Evolutionary conservation across 176 grass and related monocot species (phyloP), one percentile per base, ranked within the genome.

Genomic region (Musa acuminata): DNA sequence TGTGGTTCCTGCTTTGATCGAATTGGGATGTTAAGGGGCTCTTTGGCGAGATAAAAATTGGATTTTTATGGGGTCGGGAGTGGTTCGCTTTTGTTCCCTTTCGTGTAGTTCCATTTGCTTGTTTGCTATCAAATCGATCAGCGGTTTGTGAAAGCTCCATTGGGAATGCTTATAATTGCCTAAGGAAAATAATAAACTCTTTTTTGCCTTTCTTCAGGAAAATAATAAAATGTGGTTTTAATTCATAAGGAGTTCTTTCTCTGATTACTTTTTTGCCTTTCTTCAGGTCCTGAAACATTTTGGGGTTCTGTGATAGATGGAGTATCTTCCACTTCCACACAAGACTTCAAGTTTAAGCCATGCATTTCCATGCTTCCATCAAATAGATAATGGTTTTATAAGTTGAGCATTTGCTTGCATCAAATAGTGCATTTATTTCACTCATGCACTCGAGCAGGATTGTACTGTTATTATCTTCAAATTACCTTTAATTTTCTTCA

Each of bases 11-110:
- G n/a, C 17, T 52, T 24, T 23, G 3, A 52, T 53, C 13, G 24
- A 72, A 29, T 52, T 67, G 23, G 62, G 2, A 52, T 65, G 11
- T 43, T 19, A 11, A 77, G 25, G 62, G 2, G 75, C 22, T 77
- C 53, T 59, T 21, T 16, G 19, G 53, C 55, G 5, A 49, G 73
- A 20, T 49, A 58, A 60, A 72, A 53, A 71, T 79, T 50, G 77
- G 67, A 71, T 51, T 72, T 71, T 72, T 54, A 51, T 43, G 52
- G 64, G 53, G 17, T 79, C 59, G 49, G 2, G 25, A 50, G 27
- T 20, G 64, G 8, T 70, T 48, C 19, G 16, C 14, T 55, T 43
- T 21, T 14, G 8, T 55, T 68, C 21, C 35, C 21, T 27, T 71
- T 17, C 55, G 2, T 19, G 13, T 58, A 58, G 26, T 5, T 14